Evolutionary conservation across 164 flowering plant species (phyloP).

Genomic region (Vitis amurensis): DNA sequence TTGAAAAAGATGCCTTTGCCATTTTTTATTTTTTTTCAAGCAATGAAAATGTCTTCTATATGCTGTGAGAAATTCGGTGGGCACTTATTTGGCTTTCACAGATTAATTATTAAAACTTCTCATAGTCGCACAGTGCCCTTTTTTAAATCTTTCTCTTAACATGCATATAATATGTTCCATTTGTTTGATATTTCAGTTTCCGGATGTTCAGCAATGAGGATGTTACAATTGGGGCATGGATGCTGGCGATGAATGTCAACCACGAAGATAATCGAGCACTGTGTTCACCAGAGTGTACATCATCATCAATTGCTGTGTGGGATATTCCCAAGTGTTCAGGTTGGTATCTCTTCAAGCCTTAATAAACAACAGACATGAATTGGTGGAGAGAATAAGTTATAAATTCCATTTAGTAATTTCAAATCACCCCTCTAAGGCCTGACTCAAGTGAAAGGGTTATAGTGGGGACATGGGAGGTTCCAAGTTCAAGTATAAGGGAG

Average conservation of each 20-base stretch:
- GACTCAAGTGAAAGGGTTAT: too few relatives aligned
- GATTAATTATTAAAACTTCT: too few relatives aligned
- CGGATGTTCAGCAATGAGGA: slow-evolving; percentile 99
- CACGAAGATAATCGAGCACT: slow-evolving; percentile 70
- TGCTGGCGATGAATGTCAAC: slow-evolving; percentile 98
- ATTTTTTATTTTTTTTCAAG: too few relatives aligned
- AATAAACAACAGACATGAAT: slow-evolving; percentile 1
- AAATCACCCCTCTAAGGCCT: too few relatives aligned
- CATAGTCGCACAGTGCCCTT: too few relatives aligned
- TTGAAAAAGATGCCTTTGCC: too few relatives aligned
- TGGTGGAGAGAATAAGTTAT: background rate
- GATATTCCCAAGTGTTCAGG: slow-evolving; percentile 98
- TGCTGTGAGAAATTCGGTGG: too few relatives aligned
- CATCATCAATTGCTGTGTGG: slow-evolving; percentile 90
- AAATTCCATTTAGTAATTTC: too few relatives aligned
- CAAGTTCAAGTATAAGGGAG: too few relatives aligned
- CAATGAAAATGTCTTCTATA: too few relatives aligned
- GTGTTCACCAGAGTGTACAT: slow-evolving; percentile 67
- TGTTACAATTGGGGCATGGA: slow-evolving; percentile 98
- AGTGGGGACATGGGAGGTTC: too few relatives aligned
- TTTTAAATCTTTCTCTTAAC: background rate
- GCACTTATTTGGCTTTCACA: too few relatives aligned
- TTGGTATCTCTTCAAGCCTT: slow-evolving; percentile 19
- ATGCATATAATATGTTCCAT: background rate
- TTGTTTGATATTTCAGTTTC: slow-evolving; percentile 48